Conservation (phyloP, 2,329 filamentous ascomycete genomes). For the Aspergillus persii region DNA sequence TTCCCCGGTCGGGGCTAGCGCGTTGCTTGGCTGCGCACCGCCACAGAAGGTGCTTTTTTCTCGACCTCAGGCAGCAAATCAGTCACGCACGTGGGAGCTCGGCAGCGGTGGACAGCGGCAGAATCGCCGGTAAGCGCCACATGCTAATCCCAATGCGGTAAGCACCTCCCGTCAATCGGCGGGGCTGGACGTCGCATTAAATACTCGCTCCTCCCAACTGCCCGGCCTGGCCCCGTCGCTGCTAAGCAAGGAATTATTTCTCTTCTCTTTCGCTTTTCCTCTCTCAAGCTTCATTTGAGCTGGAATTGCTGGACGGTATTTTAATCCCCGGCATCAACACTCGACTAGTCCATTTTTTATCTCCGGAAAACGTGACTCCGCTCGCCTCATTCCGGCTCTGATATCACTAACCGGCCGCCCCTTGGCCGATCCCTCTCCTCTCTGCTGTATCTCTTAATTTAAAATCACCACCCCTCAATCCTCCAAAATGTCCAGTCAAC, state of each 20-base stretch:
- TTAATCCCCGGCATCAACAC: neutral
- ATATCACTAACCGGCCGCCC: conserved; percentile 1
- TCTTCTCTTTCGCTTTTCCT: neutral
- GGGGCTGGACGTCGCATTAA: neutral
- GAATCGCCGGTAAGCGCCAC: conserved; percentile 3
- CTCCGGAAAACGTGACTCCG: neutral
- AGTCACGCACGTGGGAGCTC: conserved; percentile 9
- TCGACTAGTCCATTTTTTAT: neutral
- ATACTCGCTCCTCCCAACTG: neutral
- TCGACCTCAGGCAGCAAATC: conserved; percentile 4
- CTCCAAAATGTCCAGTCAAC: conserved; percentile 83
- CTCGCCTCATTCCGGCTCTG: neutral
- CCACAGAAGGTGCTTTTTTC: conserved; percentile 5
- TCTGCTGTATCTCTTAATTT: neutral
- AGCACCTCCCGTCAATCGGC: neutral
- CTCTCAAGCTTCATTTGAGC: neutral
- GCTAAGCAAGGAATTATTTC: neutral
- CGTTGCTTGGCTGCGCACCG: conserved; percentile 3
- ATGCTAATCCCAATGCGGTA: neutral
- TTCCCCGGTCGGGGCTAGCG: neutral
- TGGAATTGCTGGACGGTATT: neutral
- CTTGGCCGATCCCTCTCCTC: neutral
- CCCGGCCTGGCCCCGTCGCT: neutral
- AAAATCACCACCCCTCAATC: conserved; percentile 1
- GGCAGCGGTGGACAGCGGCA: conserved; percentile 5